Percentiles rank a stretch among this genome's conserved stretches.
These are phyloP conservation scores for Arthroderma sp. DNA, from an alignment of 2,329 filamentous ascomycete genomes.

Conservation along the genomic window DNA sequence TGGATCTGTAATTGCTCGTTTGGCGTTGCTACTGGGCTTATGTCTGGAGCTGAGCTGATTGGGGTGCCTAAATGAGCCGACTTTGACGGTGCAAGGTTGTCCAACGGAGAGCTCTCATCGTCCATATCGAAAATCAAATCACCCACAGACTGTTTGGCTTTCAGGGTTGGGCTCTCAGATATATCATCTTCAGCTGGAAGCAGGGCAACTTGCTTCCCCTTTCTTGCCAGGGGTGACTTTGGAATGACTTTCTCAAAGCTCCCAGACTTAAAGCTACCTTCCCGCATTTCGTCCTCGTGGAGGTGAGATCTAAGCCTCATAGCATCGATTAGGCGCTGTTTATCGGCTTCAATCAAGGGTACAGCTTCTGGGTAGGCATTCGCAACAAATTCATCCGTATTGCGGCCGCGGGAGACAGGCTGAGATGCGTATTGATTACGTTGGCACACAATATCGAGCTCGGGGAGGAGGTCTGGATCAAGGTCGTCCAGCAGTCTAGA, in stretches of 20 bases:
- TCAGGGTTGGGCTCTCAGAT: constrained; percentile 50
- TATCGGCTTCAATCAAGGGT: constrained; percentile 27
- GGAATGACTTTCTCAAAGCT: constrained; percentile 50
- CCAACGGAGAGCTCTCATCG: constrained; percentile 31
- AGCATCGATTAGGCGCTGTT: constrained; percentile 56
- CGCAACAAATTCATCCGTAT: constrained; percentile 44
- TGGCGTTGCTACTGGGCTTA: neutral
- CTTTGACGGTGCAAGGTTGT: neutral
- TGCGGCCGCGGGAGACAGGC: constrained; percentile 64
- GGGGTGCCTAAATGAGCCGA: neutral
- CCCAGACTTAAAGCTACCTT: constrained; percentile 47
- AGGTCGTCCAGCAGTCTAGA: constrained; percentile 62
- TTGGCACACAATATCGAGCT: constrained; percentile 68
- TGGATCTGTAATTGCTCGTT: constrained; percentile 7
- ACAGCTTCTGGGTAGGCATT: constrained; percentile 34
- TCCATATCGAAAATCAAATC: constrained; percentile 95
- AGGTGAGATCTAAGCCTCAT: constrained; percentile 55
- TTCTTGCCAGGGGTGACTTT: constrained; percentile 32
- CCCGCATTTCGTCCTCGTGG: constrained; percentile 53
- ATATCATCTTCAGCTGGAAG: neutral
- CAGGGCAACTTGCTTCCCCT: constrained; percentile 25
- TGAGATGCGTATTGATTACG: constrained; percentile 68
- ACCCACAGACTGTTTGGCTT: constrained; percentile 51
- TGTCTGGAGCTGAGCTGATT: neutral
- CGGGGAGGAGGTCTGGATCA: constrained; percentile 66